Evolutionary conservation across 306 rosid genomes (phyloP).

Genomic region (Gastrolobium villosum): DNA sequence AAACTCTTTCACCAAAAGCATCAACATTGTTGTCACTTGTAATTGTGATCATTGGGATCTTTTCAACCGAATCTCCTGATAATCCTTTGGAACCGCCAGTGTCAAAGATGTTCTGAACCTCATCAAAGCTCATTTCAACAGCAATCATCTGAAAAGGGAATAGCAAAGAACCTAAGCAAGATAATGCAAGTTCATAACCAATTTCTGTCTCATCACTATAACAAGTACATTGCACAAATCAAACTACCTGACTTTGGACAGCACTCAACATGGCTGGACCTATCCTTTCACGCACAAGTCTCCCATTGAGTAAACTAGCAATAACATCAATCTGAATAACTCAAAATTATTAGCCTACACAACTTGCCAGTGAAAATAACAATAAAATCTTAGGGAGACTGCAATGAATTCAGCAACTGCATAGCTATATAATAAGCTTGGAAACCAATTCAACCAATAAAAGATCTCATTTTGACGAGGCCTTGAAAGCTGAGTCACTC

Average conservation of each 20-base stretch:
- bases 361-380: background rate
- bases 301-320: conserved; percentile 87
- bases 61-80: conserved; percentile 81
- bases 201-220: background rate
- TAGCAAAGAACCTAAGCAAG: conserved; percentile 36
- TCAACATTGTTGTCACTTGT: conserved; percentile 69
- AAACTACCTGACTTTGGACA: conserved; percentile 92
- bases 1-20: conserved; percentile 77
- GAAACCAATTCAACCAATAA: background rate
- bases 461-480: conserved; percentile 2
- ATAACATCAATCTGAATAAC: conserved; percentile 85
- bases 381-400: conserved; percentile 25
- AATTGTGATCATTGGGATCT: conserved; percentile 79
- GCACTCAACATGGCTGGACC: conserved; percentile 98
- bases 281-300: conserved; percentile 89
- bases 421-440: background rate
- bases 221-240: conserved; percentile 16
- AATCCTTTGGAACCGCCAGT: conserved; percentile 75
- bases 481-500: conserved; percentile 43
- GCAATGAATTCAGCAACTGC: conserved; percentile 2
- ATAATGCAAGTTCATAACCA: conserved; percentile 18
- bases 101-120: conserved; percentile 84
- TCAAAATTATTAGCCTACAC: conserved; percentile 26
- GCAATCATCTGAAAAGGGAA: conserved; percentile 74
- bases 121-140: conserved; percentile 76